Base-by-base conservation (phyloP, 805 yeast genomes). In the Candida endomychidarum region DNA sequence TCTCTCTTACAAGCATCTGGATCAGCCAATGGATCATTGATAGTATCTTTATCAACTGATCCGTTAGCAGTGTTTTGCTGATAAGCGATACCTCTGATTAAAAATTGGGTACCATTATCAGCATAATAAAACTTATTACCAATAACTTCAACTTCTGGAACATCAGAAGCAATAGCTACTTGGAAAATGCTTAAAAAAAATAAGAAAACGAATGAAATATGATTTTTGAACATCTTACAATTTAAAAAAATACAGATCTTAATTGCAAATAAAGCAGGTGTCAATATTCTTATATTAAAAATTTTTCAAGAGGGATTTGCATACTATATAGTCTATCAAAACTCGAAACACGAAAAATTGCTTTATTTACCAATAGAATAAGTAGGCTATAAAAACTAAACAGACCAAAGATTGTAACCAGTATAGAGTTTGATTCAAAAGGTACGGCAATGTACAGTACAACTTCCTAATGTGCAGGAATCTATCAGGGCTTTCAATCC, bases 31-130 rank as follows among this genome's bases (percentile, higher is more conserved):
- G 74, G 74, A 49, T 69, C 74, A 9, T 34, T 48, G 45, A 62
- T 68, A 5, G 51, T 23, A 8, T 12, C 17, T 3, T 38, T 31
- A n/a, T 26, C 26, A 17, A 45, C 49, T 9, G 59, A 45, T 11
- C 46, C 43, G 43, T 63, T 60, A 14, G 61, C 64, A 23, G 65
- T 56, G 49, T 67, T 60, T 47, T 66, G 65, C 50, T 69, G 74
- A 57, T 69, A 69, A 8, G 74, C 74, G 45, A 69, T 55, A 49
- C 74, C 74, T 39, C 69, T 58, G 49, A 69, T 65, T 47, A 65
- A 61, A 41, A 67, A 69, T 44, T 67, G 74, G 10, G 73, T 57
- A 5, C 74, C 74, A 50, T 69, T 69, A 46, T 67, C 63, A 33
- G 60, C 43, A 54, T 51, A 68, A 54, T 49, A 69, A 46, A 68